Percentiles rank a stretch among this genome's conserved stretches.
phyloP scores from a whole-genome alignment of 1,139 yeast species.

The Lodderomyces beijingensis region DNA sequence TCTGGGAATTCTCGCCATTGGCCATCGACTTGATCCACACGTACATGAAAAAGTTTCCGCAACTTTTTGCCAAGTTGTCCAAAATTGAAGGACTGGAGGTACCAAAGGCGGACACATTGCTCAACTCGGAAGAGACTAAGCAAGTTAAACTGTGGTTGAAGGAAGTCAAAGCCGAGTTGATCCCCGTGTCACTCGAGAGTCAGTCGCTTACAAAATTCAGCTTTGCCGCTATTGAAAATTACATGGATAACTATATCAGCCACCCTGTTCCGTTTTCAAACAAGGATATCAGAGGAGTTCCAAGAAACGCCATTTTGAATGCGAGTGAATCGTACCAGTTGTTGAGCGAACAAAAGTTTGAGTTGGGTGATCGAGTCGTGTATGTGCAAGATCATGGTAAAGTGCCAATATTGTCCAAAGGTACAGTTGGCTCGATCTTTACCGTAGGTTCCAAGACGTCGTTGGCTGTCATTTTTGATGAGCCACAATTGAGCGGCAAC shows the following conservation, averaged over 20 bases:
- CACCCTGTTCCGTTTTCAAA: conserved; percentile 39
- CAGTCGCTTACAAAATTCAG: conserved; percentile 71
- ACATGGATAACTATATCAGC: conserved; percentile 46
- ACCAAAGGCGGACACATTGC: conserved; percentile 24
- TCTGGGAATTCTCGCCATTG: conserved; percentile 82
- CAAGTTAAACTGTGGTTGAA: conserved; percentile 57
- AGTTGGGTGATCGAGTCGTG: conserved; percentile 84
- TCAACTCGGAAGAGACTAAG: conserved; percentile 29
- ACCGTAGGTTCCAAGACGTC: conserved; percentile 56
- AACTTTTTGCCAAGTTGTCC: conserved; percentile 46
- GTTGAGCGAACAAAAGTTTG: conserved; percentile 71
- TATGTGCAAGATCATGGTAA: conserved; percentile 86
- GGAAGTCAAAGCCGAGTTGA: conserved; percentile 50
- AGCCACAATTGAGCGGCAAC: conserved; percentile 77
- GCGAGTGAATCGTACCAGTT: conserved; percentile 72
- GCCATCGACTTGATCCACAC: conserved; percentile 65
- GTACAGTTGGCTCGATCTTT: conserved; percentile 83
- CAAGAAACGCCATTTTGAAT: conserved; percentile 76
- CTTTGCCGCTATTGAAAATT: conserved; percentile 63
- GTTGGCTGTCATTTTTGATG: conserved; percentile 78
- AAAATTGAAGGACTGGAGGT: conserved; percentile 16
- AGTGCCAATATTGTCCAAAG: conserved; percentile 82
- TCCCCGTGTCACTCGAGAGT: conserved; percentile 69
- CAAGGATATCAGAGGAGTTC: conserved; percentile 74
- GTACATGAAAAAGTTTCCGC: conserved; percentile 60